Percentiles rank a stretch among this genome's conserved stretches.
These are phyloP conservation scores for Gracilaria domingensis DNA, from an alignment of 23 red algal species.

Conservation along the genomic window DNA sequence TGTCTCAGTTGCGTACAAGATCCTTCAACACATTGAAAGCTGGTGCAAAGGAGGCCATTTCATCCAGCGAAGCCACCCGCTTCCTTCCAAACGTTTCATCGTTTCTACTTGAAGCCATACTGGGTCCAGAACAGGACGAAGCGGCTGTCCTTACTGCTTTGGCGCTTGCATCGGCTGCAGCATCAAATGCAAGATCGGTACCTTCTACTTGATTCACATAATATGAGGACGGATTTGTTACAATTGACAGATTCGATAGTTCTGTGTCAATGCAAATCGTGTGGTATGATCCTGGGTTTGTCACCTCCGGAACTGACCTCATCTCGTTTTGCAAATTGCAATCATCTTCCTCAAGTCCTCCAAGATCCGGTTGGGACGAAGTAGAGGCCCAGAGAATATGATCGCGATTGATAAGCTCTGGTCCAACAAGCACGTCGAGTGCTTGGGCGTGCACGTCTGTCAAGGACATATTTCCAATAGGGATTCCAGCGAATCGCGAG, in stretches of 20 bases:
- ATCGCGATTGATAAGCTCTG: constrained; percentile 69
- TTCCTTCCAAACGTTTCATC: constrained; percentile 17
- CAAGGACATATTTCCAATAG: constrained; percentile 79
- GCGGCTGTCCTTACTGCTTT: neutral
- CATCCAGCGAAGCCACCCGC: constrained; percentile 57
- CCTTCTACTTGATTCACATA: constrained; percentile 83
- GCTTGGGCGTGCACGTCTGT: constrained; percentile 75
- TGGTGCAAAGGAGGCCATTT: constrained; percentile 69
- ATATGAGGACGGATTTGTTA: constrained; percentile 68
- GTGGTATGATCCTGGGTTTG: constrained; percentile 69
- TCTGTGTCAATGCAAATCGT: constrained; percentile 83
- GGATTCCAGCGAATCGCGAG: constrained; percentile 75
- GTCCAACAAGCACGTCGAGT: constrained; percentile 68
- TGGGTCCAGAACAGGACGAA: neutral
- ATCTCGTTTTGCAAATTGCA: constrained; percentile 71
- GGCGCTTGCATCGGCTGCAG: constrained; percentile 45
- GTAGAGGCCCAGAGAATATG: constrained; percentile 72
- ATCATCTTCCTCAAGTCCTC: constrained; percentile 70
- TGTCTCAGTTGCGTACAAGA: constrained; percentile 68
- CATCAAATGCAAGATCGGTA: constrained; percentile 72
- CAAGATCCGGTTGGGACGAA: constrained; percentile 63
- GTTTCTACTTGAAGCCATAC: neutral
- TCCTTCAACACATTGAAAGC: constrained; percentile 74
- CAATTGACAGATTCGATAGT: constrained; percentile 60
- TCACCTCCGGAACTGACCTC: constrained; percentile 57